Percentiles rank a stretch among this genome's conserved stretches.
phyloP scores from a whole-genome alignment of 1,139 yeast genomes.

The Taphrina communis region DNA sequence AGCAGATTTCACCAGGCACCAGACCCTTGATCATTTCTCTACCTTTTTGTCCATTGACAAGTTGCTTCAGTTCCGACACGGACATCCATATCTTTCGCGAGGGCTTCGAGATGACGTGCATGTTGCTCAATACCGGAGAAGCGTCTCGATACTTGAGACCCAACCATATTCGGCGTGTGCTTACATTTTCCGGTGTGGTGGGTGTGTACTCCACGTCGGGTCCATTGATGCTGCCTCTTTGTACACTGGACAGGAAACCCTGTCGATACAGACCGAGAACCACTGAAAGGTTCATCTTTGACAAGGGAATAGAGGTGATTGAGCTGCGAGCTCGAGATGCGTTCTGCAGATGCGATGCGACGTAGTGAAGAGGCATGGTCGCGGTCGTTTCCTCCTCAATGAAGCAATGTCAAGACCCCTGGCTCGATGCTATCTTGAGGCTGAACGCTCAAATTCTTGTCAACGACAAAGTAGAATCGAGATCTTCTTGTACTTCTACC shows the following conservation, averaged over 20 bases:
- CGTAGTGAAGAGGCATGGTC: slow-evolving; percentile 53
- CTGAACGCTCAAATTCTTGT: no score
- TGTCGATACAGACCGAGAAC: slow-evolving; percentile 85
- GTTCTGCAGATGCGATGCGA: slow-evolving; percentile 89
- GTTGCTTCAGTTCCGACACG: slow-evolving; percentile 67
- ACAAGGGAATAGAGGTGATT: slow-evolving; percentile 81
- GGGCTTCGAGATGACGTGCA: slow-evolving; percentile 82
- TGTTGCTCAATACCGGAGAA: slow-evolving; percentile 72
- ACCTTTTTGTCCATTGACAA: slow-evolving; percentile 77
- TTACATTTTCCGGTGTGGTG: slow-evolving; percentile 83
- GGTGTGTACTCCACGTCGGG: slow-evolving; percentile 79
- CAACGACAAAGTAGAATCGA: neutral
- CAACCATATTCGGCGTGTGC: slow-evolving; percentile 88
- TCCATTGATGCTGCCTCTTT: slow-evolving; percentile 86
- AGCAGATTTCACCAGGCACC: slow-evolving; percentile 87
- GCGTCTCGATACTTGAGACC: slow-evolving; percentile 86
- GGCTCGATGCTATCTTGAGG: no score
- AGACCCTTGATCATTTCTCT: slow-evolving; percentile 73
- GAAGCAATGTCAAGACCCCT: neutral
- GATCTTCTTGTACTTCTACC: neutral
- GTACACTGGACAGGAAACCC: slow-evolving; percentile 84
- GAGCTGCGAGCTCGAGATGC: slow-evolving; percentile 77
- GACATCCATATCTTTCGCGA: slow-evolving; percentile 73
- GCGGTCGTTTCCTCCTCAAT: neutral
- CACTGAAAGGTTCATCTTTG: slow-evolving; percentile 79